Evolutionary conservation across 495 filamentous ascomycete genomes (phyloP).

Genomic region (Daldinia loculata): DNA sequence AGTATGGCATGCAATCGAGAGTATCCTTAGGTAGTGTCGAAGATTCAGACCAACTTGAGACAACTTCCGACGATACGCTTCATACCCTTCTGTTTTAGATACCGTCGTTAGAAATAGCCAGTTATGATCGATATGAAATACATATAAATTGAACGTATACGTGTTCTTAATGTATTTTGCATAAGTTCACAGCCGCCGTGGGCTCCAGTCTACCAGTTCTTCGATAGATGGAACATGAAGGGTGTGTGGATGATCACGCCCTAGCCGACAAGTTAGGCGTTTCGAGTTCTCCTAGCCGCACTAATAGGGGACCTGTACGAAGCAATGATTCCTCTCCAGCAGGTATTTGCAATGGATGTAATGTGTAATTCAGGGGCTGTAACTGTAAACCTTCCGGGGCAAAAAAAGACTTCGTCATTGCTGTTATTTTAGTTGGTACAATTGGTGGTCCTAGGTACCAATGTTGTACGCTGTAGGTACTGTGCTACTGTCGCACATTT

Average conservation of each 20-base stretch:
- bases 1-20: not conserved
- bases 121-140: constrained; percentile 1
- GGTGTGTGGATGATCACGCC: constrained; percentile 31
- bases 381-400: constrained; percentile 7
- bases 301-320: constrained; percentile 23
- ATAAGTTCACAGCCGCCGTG: constrained; percentile 12
- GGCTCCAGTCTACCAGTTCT: not conserved
- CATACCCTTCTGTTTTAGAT: not conserved
- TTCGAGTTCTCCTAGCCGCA: constrained; percentile 38
- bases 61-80: not conserved
- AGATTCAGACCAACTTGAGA: not conserved
- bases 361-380: constrained; percentile 11
- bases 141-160: constrained; percentile 1
- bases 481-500: constrained; percentile 31
- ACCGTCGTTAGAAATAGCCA: not conserved
- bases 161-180: constrained; percentile 16
- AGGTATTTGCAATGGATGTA: not conserved
- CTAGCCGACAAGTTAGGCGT: constrained; percentile 30
- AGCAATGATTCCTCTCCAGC: not conserved
- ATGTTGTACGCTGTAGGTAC: constrained; percentile 19
- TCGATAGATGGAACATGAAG: constrained; percentile 6
- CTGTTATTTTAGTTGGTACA: constrained; percentile 9
- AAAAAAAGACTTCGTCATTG: constrained; percentile 23
- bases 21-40: no score
- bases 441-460: not conserved